Conservation (phyloP, 352 stramenopile genomes). For the Thalassiosira exigua region DNA sequence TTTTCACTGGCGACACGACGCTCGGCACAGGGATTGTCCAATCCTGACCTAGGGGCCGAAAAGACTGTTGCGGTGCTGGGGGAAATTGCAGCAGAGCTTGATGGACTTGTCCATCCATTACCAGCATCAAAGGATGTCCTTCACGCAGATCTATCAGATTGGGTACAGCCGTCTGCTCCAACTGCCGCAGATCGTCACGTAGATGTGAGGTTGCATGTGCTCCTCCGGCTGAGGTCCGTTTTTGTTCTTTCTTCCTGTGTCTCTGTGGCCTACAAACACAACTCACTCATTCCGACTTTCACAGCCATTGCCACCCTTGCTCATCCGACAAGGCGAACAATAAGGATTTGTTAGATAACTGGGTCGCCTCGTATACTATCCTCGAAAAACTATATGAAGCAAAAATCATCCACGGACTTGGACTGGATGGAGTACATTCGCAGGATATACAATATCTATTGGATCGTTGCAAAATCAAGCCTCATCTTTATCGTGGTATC, state of each 20-base stretch:
- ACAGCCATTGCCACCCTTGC: conserved; percentile 47
- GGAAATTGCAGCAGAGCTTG: conserved; percentile 35
- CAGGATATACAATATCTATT: conserved; percentile 47
- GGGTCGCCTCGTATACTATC: conserved; percentile 35
- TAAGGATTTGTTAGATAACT: conserved; percentile 31
- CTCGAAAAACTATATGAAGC: conserved; percentile 49
- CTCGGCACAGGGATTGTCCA: conserved; percentile 37
- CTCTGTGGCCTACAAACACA: too few relatives aligned
- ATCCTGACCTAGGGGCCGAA: conserved; percentile 37
- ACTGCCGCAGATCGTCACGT: conserved; percentile 34
- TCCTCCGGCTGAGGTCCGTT: conserved; percentile 36
- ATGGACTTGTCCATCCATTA: conserved; percentile 50
- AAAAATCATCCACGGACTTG: conserved; percentile 47
- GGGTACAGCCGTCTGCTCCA: conserved; percentile 7
- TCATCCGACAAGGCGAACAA: conserved; percentile 15
- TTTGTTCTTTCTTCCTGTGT: too few relatives aligned
- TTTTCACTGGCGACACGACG: too few relatives aligned
- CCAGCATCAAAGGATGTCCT: conserved; percentile 37
- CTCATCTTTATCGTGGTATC: conserved; percentile 51
- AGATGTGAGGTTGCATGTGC: conserved; percentile 50
- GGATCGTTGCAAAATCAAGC: conserved; percentile 31
- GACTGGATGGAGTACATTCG: conserved; percentile 29
- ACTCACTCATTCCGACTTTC: too few relatives aligned
- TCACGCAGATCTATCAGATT: conserved; percentile 21
- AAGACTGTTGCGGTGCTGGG: conserved; percentile 35